Conservation (phyloP, 2,329 filamentous ascomycete genomes). For the Mycosphaerelloides madeirae region DNA sequence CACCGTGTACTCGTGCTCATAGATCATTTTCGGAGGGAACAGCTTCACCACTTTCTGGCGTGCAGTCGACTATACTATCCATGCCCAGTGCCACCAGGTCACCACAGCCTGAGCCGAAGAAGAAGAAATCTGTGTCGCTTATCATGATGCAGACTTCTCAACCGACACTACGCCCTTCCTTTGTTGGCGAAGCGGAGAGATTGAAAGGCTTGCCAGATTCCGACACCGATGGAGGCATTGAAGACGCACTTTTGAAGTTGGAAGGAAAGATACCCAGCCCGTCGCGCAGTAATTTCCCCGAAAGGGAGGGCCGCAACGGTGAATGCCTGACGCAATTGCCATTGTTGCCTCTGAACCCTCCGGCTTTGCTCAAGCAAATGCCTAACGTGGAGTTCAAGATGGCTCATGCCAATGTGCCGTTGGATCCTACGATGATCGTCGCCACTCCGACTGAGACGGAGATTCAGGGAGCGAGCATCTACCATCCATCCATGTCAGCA, state of each 20-base stretch:
- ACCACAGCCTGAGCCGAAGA: conserved; percentile 5
- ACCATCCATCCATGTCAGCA: conserved; percentile 23
- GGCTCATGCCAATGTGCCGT: conserved; percentile 12
- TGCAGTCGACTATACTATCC: conserved; percentile 20
- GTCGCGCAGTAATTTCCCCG: background rate
- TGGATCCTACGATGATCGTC: conserved; percentile 3
- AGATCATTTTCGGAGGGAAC: conserved; percentile 41
- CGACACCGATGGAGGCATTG: conserved; percentile 73
- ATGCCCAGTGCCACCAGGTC: background rate
- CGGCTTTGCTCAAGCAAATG: conserved; percentile 11
- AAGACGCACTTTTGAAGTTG: conserved; percentile 85
- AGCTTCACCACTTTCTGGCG: background rate
- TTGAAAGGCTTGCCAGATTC: conserved; percentile 78
- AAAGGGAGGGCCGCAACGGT: background rate
- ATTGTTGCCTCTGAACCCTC: conserved; percentile 1
- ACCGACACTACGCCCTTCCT: conserved; percentile 60
- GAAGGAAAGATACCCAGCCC: conserved; percentile 59
- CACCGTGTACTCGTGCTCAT: conserved; percentile 10
- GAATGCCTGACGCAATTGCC: background rate
- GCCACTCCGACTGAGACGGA: conserved; percentile 18
- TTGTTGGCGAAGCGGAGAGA: conserved; percentile 81
- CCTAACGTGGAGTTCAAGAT: conserved; percentile 12
- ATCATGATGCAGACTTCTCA: conserved; percentile 53
- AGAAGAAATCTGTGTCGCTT: conserved; percentile 34
- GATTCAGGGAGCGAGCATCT: conserved; percentile 33